Evolutionary conservation across 345 rosid species (phyloP).

Genomic region (Leavenworthia alabamica): DNA sequence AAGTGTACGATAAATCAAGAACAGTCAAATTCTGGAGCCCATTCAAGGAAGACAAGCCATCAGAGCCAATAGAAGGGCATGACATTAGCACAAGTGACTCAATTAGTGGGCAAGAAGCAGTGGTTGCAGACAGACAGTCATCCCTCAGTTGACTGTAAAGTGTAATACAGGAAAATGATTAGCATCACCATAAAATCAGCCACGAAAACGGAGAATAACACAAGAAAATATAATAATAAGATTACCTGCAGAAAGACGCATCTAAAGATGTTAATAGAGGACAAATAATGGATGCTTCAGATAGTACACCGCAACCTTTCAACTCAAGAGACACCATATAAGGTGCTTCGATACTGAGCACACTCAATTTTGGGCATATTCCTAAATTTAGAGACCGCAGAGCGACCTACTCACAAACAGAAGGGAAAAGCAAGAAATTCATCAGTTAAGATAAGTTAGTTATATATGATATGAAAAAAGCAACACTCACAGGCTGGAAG

Average conservation of each 20-base stretch:
- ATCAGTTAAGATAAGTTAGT: constrained; percentile 1
- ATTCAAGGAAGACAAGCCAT: constrained; percentile 66
- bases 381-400: constrained; percentile 85
- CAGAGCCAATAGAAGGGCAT: constrained; percentile 74
- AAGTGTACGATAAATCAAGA: constrained; percentile 90
- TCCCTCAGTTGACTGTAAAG: constrained; percentile 80
- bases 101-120: constrained; percentile 70
- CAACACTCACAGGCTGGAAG: constrained; percentile 76
- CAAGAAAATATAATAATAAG: neutral
- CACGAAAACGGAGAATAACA: neutral
- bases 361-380: constrained; percentile 82
- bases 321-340: constrained; percentile 79
- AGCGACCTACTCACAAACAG: constrained; percentile 55
- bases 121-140: constrained; percentile 77
- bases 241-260: constrained; percentile 93
- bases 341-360: constrained; percentile 71
- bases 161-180: neutral
- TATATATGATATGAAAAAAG: neutral
- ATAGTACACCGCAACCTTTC: constrained; percentile 89
- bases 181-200: neutral
- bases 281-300: constrained; percentile 74
- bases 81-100: constrained; percentile 89
- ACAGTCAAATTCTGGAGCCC: constrained; percentile 53
- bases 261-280: constrained; percentile 81
- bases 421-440: neutral